phyloP scores from a whole-genome alignment of 2,329 filamentous ascomycete genomes.

The Ophiognomonia clavigignenti-juglandacearum region DNA sequence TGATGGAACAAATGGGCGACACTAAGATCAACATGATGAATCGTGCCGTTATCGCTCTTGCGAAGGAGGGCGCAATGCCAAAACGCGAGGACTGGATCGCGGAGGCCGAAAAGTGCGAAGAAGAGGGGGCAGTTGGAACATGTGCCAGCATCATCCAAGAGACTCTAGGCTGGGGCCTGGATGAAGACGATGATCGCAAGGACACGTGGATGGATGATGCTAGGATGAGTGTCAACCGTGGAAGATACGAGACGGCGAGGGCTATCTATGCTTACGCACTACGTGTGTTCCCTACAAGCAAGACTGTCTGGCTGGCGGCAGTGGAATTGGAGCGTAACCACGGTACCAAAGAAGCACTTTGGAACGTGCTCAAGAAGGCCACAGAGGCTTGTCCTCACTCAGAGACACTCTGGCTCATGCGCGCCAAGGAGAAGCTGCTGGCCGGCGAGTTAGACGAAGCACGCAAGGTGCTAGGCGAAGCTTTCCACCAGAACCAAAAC shows the following conservation, averaged over 20 bases:
- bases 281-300: constrained; percentile 83
- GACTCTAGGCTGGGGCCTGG: constrained; percentile 86
- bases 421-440: constrained; percentile 92
- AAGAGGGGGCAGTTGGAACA: constrained; percentile 81
- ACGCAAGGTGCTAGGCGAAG: constrained; percentile 75
- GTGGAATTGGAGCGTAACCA: constrained; percentile 89
- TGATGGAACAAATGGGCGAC: constrained; percentile 84
- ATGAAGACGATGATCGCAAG: constrained; percentile 94
- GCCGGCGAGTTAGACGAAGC: constrained; percentile 84
- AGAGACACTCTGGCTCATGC: constrained; percentile 91
- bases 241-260: constrained; percentile 82
- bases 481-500: constrained; percentile 92
- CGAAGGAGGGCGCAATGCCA: constrained; percentile 90
- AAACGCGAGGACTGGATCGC: constrained; percentile 96
- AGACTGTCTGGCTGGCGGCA: constrained; percentile 83
- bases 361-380: constrained; percentile 83
- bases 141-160: constrained; percentile 87
- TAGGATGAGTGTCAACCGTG: constrained; percentile 71
- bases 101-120: constrained; percentile 91
- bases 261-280: constrained; percentile 92
- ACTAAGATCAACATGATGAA: constrained; percentile 90
- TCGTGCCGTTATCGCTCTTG: constrained; percentile 81
- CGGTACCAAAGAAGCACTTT: constrained; percentile 76
- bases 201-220: constrained; percentile 96
- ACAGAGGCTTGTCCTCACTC: constrained; percentile 90